Evolutionary conservation across 345 rosid species (phyloP), one percentile per base, ranked within the genome.

Genomic region (Eucalyptus marginata): DNA sequence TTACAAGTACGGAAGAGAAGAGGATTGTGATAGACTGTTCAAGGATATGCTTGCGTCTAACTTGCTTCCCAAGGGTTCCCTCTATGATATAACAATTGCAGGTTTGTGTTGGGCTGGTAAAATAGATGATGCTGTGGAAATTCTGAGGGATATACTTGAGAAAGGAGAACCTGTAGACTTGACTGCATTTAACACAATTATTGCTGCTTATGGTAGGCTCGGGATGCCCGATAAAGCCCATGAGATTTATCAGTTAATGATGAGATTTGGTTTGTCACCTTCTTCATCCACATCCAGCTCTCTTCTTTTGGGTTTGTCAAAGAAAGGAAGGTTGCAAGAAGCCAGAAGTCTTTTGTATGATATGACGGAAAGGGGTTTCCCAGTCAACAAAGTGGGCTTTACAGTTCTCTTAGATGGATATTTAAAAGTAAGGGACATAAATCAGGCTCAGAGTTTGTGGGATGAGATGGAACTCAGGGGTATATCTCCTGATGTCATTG

Each of bases 371-470:
- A 92, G 91, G 90, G 94, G 94, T 40, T 92, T 93, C 83, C 94
- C 93, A 40, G 87, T 94, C 81, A 93, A 92, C 87, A 93, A 90
- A 90, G 91, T 90, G 86, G 94, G 96, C 89, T 95, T 92, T 89
- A 96, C 98, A 7, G 90, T 94, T 86, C 93, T 96, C 84, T 89
- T 96, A 92, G 97, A 95, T 92, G 96, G 96, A 59, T 95, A 91
- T 88, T 93, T 94, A 68, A 93, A 93, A 91, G 89, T 33, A 14
- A 94, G 96, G 86, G 95, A 94, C 90, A 56, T 90, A 25, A 87
- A 29, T 24, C 95, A 94, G 86, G 98, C 97, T 92, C 90, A 89
- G 88, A 89, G 49, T 89, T 90, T 95, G 86, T 96, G 98, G 98
- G 66, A 91, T 64, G 96, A 94, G 92, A 94, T 96, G 97, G 89